A percentile compares a stretch with the other conserved stretches of the same genome.
Evolutionary conservation across 139 green algal species (phyloP).

Genomic region (Chlamydomonas asymmetrica): DNA sequence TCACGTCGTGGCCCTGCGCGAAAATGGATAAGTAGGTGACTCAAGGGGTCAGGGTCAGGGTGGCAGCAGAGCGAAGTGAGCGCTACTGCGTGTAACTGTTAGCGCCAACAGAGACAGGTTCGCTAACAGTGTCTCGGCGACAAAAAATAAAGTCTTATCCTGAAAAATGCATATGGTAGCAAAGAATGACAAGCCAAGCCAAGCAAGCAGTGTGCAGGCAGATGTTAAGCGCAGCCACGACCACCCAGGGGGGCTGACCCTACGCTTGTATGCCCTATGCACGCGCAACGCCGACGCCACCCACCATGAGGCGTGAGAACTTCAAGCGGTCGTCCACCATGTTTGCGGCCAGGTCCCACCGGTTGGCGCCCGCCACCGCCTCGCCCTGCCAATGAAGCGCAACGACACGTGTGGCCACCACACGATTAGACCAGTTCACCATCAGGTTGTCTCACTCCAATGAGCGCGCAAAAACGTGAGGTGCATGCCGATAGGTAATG

Average conservation of each 20-base stretch:
- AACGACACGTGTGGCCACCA: neutral
- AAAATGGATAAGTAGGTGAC: too few species aligned
- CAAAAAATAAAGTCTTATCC: neutral
- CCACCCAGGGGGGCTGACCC: neutral
- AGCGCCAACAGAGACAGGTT: neutral
- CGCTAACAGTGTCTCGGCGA: too few species aligned
- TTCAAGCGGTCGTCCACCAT: neutral
- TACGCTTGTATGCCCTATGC: too few species aligned
- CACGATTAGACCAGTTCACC: too few species aligned
- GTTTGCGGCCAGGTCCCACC: constrained; percentile 19
- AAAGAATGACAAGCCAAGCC: neutral
- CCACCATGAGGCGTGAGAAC: constrained; percentile 31
- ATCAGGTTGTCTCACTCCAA: neutral
- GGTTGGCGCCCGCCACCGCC: constrained; percentile 23
- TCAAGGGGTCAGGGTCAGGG: neutral
- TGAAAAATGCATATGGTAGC: neutral
- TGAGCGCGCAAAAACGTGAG: neutral
- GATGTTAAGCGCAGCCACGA: neutral
- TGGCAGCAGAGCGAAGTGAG: neutral
- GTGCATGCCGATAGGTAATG: neutral
- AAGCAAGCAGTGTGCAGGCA: neutral
- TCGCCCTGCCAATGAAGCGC: neutral
- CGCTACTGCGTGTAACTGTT: neutral
- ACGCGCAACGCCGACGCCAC: too few species aligned
- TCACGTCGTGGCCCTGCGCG: constrained; percentile 7